A percentile compares a stretch with the other conserved stretches of the same genome.
Evolutionary conservation across 2,329 filamentous ascomycete species (phyloP).

Genomic region (Aspergillus ochraceoroseus): DNA sequence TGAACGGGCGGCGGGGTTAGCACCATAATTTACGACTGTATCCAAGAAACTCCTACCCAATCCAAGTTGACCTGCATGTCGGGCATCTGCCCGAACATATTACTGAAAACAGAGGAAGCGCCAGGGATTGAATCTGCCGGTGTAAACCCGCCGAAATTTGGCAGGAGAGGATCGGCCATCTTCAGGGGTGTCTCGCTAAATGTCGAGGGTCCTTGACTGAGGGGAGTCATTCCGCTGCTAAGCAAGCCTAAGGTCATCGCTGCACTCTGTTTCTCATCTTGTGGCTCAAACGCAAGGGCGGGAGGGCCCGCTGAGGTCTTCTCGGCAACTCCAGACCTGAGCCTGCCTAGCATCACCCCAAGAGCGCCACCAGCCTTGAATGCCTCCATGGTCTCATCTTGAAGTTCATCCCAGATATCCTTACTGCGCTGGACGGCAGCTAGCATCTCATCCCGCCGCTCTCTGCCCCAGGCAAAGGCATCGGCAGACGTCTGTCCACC

Average conservation of each 20-base stretch:
- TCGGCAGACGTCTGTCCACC: slow-evolving; percentile 36
- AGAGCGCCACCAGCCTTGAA: slow-evolving; percentile 79
- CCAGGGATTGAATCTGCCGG: slow-evolving; percentile 37
- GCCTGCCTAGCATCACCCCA: slow-evolving; percentile 77
- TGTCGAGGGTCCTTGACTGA: slow-evolving; percentile 31
- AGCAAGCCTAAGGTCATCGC: slow-evolving; percentile 68
- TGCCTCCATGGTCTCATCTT: slow-evolving; percentile 77
- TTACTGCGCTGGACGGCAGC: slow-evolving; percentile 65
- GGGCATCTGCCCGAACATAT: slow-evolving; percentile 52
- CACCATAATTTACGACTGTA: too few relatives aligned
- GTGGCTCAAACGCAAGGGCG: slow-evolving; percentile 34
- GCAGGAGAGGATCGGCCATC: slow-evolving; percentile 28
- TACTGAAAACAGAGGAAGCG: slow-evolving; percentile 51
- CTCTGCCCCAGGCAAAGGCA: slow-evolving; percentile 46
- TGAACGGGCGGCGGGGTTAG: too few relatives aligned
- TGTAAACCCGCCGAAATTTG: slow-evolving; percentile 22
- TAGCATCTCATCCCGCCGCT: slow-evolving; percentile 67
- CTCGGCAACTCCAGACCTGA: slow-evolving; percentile 46
- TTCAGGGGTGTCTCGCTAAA: slow-evolving; percentile 32
- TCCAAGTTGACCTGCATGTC: slow-evolving; percentile 57
- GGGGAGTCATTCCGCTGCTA: slow-evolving; percentile 57
- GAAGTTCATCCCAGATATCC: slow-evolving; percentile 73
- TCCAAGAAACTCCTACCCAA: slow-evolving; percentile 54
- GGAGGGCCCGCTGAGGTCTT: slow-evolving; percentile 19
- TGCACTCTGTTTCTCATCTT: slow-evolving; percentile 59